Base-by-base conservation (phyloP, 257 asterid species). In the Penstemon eatonii region DNA sequence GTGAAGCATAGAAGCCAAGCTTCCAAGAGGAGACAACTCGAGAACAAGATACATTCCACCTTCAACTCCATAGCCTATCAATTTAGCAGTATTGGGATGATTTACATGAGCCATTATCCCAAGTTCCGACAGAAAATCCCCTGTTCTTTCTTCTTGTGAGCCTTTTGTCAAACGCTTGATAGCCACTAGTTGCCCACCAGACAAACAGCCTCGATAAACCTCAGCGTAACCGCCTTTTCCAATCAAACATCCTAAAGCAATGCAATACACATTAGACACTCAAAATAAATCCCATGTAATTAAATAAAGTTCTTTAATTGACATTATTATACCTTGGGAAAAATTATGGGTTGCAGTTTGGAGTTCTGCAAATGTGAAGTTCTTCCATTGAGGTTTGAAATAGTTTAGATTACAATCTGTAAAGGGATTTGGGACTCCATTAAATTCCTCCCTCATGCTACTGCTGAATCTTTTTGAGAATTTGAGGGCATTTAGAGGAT, bases 191-290 rank as follows among this genome's bases (percentile, higher is more conserved):
- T 83, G 91, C 15, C 96, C 95, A 42, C 79, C 81, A 50, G 77
- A 77, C 78, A 94, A 66, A 56, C 86, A 81, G 25, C 96, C 99
- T 79, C 84, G 83, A 71, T 84, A 88, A 36, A 94, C 99, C 79
- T 94, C 97, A 18, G 99, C 96, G 65, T 87, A 91, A 47, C 97
- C 97, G 0, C 99, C 99, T 71, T 91, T 91, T 60, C 99, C 99
- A 7, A 91, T 86, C 85, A 87, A 71, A 76, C 80, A 79, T 33
- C 84, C 96, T 93, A 56, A 13, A 0, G 65, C 55, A 43, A 15
- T 13, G 0, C 41, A 47, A 50, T 37, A 33, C 44, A 56, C 7
- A 15, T 6, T 5, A 43, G 44, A 13, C 39, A 52, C 36, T 41
- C 43, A 63, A 39, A 69, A 39, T 18, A 33, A 65, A 56, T 44